phyloP scores from a whole-genome alignment of 2,329 filamentous ascomycete genomes.

The Diaporthe eres region DNA sequence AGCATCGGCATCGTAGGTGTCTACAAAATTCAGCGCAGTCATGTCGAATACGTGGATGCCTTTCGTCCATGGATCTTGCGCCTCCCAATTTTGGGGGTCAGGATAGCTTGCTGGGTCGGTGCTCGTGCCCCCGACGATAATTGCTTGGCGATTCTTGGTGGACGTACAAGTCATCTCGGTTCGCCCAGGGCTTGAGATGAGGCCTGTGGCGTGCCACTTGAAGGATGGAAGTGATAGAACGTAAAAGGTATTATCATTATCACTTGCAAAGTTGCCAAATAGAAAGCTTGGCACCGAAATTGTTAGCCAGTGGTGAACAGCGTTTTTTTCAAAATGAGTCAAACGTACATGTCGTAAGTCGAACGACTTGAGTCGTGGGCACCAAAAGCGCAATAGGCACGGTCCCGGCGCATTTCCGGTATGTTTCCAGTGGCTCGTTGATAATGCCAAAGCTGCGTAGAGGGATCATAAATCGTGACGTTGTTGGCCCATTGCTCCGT shows the following conservation, averaged over 20 bases:
- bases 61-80: background rate
- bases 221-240: background rate
- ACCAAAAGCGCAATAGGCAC: background rate
- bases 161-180: background rate
- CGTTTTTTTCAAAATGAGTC: background rate
- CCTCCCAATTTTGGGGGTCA: background rate
- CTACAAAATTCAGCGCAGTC: background rate
- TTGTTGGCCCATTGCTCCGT: background rate
- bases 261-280: background rate
- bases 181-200: background rate
- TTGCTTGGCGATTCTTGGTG: background rate
- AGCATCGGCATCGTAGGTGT: background rate
- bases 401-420: background rate
- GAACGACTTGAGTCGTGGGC: background rate
- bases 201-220: background rate
- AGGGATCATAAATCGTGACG: background rate
- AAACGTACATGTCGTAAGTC: background rate
- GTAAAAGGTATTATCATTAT: background rate
- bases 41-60: background rate
- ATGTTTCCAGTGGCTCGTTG: background rate
- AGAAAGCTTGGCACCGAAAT: background rate
- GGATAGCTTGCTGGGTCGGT: background rate
- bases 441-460: background rate
- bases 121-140: background rate
- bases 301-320: background rate